Conservation (phyloP, 1,139 yeast species). For the Suhomyces anneliseae region DNA sequence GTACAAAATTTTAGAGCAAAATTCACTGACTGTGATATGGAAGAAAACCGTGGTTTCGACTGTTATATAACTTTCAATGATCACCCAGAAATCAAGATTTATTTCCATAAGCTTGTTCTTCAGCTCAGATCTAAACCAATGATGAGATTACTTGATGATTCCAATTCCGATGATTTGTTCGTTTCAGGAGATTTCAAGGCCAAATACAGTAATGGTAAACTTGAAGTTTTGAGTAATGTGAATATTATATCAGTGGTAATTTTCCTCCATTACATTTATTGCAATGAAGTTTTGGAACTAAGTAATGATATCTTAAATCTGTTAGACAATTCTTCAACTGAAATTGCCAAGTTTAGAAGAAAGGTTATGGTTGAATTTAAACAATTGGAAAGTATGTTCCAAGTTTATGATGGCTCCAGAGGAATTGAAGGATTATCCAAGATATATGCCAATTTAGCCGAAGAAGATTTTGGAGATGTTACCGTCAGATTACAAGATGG, state of each 20-base stretch:
- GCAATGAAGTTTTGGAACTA: conserved; percentile 20
- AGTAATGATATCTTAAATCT: conserved; percentile 3
- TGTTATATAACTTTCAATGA: conserved; percentile 22
- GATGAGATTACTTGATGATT: conserved; percentile 21
- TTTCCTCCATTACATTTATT: conserved; percentile 36
- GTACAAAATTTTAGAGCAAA: neutral
- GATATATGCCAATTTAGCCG: conserved; percentile 5
- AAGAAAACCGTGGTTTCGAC: conserved; percentile 21
- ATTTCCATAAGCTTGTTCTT: conserved; percentile 34
- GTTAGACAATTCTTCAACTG: neutral
- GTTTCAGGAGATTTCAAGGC: conserved; percentile 25
- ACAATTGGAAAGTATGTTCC: conserved; percentile 19
- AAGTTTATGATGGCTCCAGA: conserved; percentile 14
- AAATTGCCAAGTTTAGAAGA: conserved; percentile 5
- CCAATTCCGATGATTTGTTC: conserved; percentile 17
- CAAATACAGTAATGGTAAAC: conserved; percentile 11
- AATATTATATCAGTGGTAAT: conserved; percentile 31
- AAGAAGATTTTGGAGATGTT: conserved; percentile 20
- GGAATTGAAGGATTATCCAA: conserved; percentile 2
- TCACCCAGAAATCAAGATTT: conserved; percentile 23
- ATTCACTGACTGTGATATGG: neutral
- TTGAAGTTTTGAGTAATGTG: conserved; percentile 21
- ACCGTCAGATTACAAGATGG: conserved; percentile 42
- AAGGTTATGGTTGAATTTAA: conserved; percentile 17
- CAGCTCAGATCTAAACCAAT: conserved; percentile 29